Conservation (phyloP, 1,139 yeast genomes). For the Diutina rugosa region DNA sequence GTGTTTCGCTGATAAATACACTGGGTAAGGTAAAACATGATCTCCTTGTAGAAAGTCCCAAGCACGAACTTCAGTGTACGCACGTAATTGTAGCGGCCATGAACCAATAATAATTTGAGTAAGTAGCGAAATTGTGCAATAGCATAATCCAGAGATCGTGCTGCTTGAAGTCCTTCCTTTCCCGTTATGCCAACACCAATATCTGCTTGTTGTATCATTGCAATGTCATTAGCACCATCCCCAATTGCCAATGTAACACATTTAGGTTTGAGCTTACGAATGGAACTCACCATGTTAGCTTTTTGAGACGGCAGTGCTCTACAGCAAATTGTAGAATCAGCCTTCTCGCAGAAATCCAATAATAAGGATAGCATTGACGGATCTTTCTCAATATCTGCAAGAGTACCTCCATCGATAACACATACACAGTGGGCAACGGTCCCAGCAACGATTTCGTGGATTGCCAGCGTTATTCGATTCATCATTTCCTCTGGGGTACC, state of each 20-base stretch:
- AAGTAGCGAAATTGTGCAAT: constrained; percentile 88
- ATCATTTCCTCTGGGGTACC: constrained; percentile 37
- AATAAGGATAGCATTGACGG: constrained; percentile 59
- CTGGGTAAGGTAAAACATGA: constrained; percentile 80
- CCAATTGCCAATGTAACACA: constrained; percentile 92
- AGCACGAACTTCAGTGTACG: constrained; percentile 85
- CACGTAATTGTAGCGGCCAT: constrained; percentile 90
- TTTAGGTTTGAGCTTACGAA: constrained; percentile 48
- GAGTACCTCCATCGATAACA: constrained; percentile 85
- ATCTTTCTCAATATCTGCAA: constrained; percentile 61
- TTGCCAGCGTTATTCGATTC: constrained; percentile 45
- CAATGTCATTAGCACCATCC: constrained; percentile 99
- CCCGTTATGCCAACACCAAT: constrained; percentile 97
- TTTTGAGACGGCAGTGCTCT: constrained; percentile 96
- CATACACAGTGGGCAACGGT: constrained; percentile 86
- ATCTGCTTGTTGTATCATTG: constrained; percentile 98
- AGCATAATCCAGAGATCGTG: constrained; percentile 88
- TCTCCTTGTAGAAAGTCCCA: constrained; percentile 90
- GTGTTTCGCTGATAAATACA: constrained; percentile 78
- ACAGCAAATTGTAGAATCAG: constrained; percentile 89
- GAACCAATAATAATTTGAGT: constrained; percentile 73
- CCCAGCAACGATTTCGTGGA: constrained; percentile 49
- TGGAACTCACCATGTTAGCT: constrained; percentile 74
- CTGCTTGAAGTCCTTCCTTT: constrained; percentile 93
- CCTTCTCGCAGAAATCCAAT: constrained; percentile 70